Conservation (phyloP, 306 rosid species). For the Inga leiocalycina region DNA sequence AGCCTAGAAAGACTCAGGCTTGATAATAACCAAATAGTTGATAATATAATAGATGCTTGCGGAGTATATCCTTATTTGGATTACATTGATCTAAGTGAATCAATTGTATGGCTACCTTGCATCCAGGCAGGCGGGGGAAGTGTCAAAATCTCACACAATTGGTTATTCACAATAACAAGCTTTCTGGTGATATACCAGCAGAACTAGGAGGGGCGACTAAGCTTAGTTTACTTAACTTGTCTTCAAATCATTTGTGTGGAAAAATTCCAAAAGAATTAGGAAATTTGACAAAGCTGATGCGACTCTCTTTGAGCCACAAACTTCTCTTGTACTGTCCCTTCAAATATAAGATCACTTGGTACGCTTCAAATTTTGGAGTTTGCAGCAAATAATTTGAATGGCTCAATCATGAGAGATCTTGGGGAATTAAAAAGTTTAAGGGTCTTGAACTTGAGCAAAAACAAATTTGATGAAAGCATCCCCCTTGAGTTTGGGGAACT, state of each 20-base stretch:
- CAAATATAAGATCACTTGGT: background rate
- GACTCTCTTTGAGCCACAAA: background rate
- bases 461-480: background rate
- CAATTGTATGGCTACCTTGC: background rate
- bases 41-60: background rate
- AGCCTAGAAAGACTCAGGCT: conserved; percentile 29
- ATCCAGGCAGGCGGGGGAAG: background rate
- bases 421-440: background rate
- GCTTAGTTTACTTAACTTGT: background rate
- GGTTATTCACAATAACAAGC: background rate
- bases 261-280: background rate
- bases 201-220: background rate
- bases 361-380: background rate
- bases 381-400: background rate
- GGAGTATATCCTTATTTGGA: background rate
- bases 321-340: background rate
- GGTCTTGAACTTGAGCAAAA: background rate
- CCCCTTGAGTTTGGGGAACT: background rate
- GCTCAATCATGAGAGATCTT: background rate
- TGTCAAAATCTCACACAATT: background rate
- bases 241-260: background rate
- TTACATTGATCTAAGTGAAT: background rate
- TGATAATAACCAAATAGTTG: background rate
- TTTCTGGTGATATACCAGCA: background rate
- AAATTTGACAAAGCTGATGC: background rate